Evolutionary conservation across 2,329 filamentous ascomycete species (phyloP), one percentile per base, ranked within the genome.

Genomic region (Penicillium sp.): DNA sequence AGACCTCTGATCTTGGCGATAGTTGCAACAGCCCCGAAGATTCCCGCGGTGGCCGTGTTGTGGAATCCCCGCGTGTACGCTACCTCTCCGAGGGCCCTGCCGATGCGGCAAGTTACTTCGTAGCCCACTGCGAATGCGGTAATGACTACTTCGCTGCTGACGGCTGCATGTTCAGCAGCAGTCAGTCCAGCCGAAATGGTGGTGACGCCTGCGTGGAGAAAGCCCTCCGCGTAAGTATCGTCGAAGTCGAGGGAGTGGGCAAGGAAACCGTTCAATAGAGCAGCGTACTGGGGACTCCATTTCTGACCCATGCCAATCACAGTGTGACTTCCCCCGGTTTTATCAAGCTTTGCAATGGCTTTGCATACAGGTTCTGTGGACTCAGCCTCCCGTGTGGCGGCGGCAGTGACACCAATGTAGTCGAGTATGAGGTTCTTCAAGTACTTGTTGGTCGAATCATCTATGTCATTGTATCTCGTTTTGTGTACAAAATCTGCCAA

Each of bases 241-340:
- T 78, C 76, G 60, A 77, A 77, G 60, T 78, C 76, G 51, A 76
- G 66, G 3, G 71, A 74, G 62, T 78, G 76, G 9, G 70, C 71
- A 38, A 77, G 69, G 1, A 73, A 66, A 4, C 72, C 74, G 53
- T 78, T 78, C 20, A 78, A 59, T 14, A 78, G 65, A 1, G 68
- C 72, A 1, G 75, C 75, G 48, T 73, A 74, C 21, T 74, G 74
- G 2, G 69, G 70, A 14, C 16, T 18, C 18, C 26, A 48, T 14
- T 33, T n/a, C 18, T 48, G 46, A 5, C 46, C 46, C 20, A 30
- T 48, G 23, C n/a, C 18, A 18, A 48, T 48, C 5, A 48, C 46
- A 6, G 46, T 48, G 23, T 33, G n/a, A 11, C 6, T 11, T 8
- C 23, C 26, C 6, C 23, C 26, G 18, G 2, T 21, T 35, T 35